Base-by-base conservation (phyloP, 2,329 filamentous ascomycete genomes). In the Xylaria arbuscula region DNA sequence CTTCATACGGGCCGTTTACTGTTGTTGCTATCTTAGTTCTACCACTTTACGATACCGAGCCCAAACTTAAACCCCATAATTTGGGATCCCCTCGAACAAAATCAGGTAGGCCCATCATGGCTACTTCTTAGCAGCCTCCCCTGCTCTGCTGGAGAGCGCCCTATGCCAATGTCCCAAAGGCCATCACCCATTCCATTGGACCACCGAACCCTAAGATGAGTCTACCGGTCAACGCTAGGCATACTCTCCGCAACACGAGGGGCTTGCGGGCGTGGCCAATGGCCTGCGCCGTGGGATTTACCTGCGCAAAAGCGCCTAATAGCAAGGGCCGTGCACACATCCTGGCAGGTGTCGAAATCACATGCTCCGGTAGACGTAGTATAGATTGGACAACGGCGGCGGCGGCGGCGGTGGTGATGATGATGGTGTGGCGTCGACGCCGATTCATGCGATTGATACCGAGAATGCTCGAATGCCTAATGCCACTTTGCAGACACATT, bases 161-260 rank as follows among this genome's bases (percentile, higher is more conserved):
- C 2, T 6, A 32, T 11, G 32, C 40, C 19, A 38, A 6, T 6
- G 17, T 54, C 17, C 32, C 6, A 28, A 15, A 24, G 10, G 19
- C 19, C 10, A 40, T 50, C 40, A 17, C 10, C 40, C 17, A 17
- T 64, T 53, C 32, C 42, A 22, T 40, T 10, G 38, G 51, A 28
- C 32, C 50, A 28, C 47, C n/a, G 24, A 15, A 15, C 24, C 36
- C 22, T 11, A 4, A 38, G 24, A 11, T 22, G n/a, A 17, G 51
- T 1, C 11, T 45, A 8, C 3, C 24, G 24, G 15, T 48, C 47
- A 13, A 45, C 42, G 11, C 54, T 19, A 19, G 38, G 45, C 34
- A 58, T 38, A 6, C 34, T 53, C 45, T 34, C 32, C n/a, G 10
- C 36, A 59, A 47, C 38, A 59, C 28, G 55, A 59, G 62, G 4